phyloP scores from a whole-genome alignment of 805 yeast species.

The Pichia eremophila region DNA sequence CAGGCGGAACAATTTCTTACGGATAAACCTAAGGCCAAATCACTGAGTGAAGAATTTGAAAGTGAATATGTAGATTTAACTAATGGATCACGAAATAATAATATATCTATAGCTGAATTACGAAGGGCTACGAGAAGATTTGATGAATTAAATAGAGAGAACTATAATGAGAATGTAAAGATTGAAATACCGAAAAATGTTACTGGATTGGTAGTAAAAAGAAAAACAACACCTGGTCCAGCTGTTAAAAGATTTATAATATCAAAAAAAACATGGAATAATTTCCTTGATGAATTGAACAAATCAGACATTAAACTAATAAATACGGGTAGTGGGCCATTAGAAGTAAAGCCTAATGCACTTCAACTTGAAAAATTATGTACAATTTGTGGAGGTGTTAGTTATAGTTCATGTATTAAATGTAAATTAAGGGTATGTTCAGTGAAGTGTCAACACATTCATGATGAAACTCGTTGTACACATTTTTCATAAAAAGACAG shows the following conservation, averaged over 20 bases:
- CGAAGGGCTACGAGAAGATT: slow-evolving; percentile 31
- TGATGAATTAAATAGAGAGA: slow-evolving; percentile 34
- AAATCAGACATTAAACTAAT: slow-evolving; percentile 26
- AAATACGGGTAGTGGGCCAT: slow-evolving; percentile 10
- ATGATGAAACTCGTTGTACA: slow-evolving; percentile 36
- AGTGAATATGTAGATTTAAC: slow-evolving; percentile 9
- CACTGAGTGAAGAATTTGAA: slow-evolving; percentile 11
- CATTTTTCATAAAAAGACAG: slow-evolving; percentile 15
- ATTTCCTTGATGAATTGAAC: slow-evolving; percentile 35
- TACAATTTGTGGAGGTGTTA: slow-evolving; percentile 36
- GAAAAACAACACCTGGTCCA: slow-evolving; percentile 21
- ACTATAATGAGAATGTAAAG: slow-evolving; percentile 29
- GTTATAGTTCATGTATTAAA: slow-evolving; percentile 32
- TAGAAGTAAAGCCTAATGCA: slow-evolving; percentile 26
- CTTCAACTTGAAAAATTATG: slow-evolving; percentile 33
- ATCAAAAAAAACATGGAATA: slow-evolving; percentile 32
- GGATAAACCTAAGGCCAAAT: slow-evolving; percentile 6
- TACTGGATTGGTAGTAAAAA: slow-evolving; percentile 10
- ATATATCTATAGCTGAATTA: slow-evolving; percentile 21
- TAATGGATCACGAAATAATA: slow-evolving; percentile 1
- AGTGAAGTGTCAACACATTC: slow-evolving; percentile 31
- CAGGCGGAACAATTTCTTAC: slow-evolving; percentile 21
- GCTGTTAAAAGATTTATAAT: slow-evolving; percentile 30
- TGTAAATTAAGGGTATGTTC: slow-evolving; percentile 35
- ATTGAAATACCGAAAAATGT: slow-evolving; percentile 31